These are phyloP conservation scores for Rhodotorula sp. DNA, from an alignment of 1,284 basidiomycete genomes.

Conservation along the genomic window DNA sequence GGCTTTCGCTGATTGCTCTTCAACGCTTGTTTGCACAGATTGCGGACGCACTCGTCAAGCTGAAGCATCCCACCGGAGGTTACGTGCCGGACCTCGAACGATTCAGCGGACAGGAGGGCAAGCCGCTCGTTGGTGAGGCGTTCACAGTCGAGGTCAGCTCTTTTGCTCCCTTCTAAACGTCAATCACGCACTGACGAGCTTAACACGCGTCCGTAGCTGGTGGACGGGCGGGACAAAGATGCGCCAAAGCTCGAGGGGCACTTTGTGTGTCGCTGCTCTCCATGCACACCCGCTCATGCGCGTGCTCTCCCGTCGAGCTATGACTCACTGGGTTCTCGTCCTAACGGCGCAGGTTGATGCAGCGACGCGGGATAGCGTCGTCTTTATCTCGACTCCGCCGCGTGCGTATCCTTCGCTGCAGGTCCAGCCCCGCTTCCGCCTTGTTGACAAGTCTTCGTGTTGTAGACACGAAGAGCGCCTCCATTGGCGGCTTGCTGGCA, in stretches of 20 bases:
- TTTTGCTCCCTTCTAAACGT: background rate
- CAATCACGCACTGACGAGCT: background rate
- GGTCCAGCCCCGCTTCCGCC: no score
- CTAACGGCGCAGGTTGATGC: constrained; percentile 61
- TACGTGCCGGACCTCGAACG: constrained; percentile 76
- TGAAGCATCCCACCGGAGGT: constrained; percentile 74
- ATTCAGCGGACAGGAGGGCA: constrained; percentile 54
- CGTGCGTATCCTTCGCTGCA: constrained; percentile 57
- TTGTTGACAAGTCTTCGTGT: no score
- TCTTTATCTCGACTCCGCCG: constrained; percentile 76
- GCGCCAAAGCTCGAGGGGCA: constrained; percentile 72
- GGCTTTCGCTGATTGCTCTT: background rate
- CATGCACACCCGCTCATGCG: background rate
- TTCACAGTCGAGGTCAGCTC: constrained; percentile 72
- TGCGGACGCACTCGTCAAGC: constrained; percentile 87
- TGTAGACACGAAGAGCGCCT: constrained; percentile 74
- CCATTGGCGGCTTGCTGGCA: constrained; percentile 91
- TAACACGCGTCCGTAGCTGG: constrained; percentile 59
- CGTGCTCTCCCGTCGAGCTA: no score
- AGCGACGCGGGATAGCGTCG: constrained; percentile 65
- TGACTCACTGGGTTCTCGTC: no score
- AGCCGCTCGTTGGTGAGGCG: constrained; percentile 68
- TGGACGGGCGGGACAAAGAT: constrained; percentile 61
- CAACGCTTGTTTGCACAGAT: constrained; percentile 57
- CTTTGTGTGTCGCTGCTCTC: constrained; percentile 58